These are phyloP conservation scores for Macadamia tetraphylla DNA, from an alignment of 164 flowering plant genomes.

Conservation along the genomic window DNA sequence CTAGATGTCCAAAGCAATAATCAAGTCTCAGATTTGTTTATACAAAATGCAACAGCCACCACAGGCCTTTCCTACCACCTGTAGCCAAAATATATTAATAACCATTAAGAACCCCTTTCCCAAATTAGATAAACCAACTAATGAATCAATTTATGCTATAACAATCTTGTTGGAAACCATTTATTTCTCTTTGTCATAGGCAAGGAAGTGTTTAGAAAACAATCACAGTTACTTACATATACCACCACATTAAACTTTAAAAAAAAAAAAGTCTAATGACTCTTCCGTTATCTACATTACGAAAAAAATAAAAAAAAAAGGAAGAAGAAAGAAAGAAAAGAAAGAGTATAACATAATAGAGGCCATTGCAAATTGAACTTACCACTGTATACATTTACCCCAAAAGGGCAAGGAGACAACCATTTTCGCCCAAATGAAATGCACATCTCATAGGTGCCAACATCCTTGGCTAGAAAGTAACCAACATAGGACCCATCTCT, in stretches of 20 bases:
- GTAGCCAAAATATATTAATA: too few relatives aligned
- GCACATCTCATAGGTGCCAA: constrained; percentile 66
- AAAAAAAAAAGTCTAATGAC: background rate
- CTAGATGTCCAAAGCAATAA: too few relatives aligned
- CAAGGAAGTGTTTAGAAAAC: background rate
- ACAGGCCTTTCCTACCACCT: too few relatives aligned
- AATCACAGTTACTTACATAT: background rate
- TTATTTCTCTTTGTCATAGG: background rate
- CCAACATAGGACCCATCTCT: constrained; percentile 62
- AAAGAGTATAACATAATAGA: background rate
- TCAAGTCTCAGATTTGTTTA: too few relatives aligned
- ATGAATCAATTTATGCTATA: too few relatives aligned
- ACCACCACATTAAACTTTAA: background rate
- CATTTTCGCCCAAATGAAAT: constrained; percentile 45
- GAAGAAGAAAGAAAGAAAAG: background rate
- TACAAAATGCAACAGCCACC: too few relatives aligned
- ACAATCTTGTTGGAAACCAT: too few relatives aligned
- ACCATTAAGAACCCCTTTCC: too few relatives aligned
- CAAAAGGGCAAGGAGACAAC: constrained; percentile 63
- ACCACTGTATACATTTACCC: constrained; percentile 60
- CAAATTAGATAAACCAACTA: too few relatives aligned
- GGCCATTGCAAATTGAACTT: constrained; percentile 27
- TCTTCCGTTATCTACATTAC: background rate
- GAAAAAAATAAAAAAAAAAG: too few relatives aligned
- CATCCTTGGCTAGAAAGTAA: constrained; percentile 45